phyloP scores from a whole-genome alignment of 2,329 filamentous ascomycete species.

The Salinomyces thailandicus region DNA sequence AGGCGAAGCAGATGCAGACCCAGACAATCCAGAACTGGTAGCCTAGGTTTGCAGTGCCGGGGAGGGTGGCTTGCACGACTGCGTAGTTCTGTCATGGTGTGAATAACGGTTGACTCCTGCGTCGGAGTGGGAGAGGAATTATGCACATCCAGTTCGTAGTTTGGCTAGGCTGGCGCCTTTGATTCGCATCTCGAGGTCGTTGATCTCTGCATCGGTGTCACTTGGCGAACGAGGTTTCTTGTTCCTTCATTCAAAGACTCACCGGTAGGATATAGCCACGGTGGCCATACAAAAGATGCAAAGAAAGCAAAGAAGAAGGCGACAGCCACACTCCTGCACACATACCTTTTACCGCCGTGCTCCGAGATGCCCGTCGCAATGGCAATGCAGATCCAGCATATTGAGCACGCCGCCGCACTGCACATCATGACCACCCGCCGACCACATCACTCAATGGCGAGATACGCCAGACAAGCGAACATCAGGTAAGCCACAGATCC shows the following conservation, averaged over 20 bases:
- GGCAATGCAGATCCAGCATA: conserved; percentile 41
- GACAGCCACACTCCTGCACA: conserved; percentile 38
- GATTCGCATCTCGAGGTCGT: conserved; percentile 17
- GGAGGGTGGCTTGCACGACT: conserved; percentile 21
- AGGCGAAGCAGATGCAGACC: conserved; percentile 20
- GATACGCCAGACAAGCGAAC: conserved; percentile 37
- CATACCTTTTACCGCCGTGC: conserved; percentile 33
- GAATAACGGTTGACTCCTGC: no score
- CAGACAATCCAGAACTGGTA: conserved; percentile 48
- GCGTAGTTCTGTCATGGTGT: conserved; percentile 14
- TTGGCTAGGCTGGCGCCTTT: conserved; percentile 28
- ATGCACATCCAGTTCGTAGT: conserved; percentile 42
- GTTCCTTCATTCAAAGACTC: no score
- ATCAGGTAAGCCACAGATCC: conserved; percentile 42
- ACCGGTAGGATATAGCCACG: conserved; percentile 25
- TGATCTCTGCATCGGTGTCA: conserved; percentile 21
- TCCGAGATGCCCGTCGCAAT: conserved; percentile 33
- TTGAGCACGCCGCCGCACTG: conserved; percentile 38
- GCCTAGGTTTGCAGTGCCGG: conserved; percentile 32
- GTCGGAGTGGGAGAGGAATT: no score
- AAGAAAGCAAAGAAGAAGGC: conserved; percentile 36
- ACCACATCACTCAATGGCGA: conserved; percentile 40
- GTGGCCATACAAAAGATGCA: conserved; percentile 29
- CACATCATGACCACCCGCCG: conserved; percentile 41
- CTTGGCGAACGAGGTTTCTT: neutral